Percentiles rank a stretch among this genome's conserved stretches.
phyloP scores from a whole-genome alignment of 2,329 filamentous ascomycete species.

The Curvularia lunata region DNA sequence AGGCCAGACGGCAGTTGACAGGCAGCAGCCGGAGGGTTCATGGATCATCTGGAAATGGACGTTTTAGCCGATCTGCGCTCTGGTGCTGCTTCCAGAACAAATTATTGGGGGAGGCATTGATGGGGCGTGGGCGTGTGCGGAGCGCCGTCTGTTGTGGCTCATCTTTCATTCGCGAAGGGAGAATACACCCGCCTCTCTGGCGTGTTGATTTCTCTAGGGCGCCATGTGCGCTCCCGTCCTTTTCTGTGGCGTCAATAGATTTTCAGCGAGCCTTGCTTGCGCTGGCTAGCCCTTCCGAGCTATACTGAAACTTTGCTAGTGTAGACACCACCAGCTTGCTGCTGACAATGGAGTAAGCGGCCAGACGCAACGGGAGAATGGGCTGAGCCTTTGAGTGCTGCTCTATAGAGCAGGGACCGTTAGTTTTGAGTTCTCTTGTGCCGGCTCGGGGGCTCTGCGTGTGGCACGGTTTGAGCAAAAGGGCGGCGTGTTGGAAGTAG shows the following conservation, averaged over 20 bases:
- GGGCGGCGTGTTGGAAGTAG: not conserved
- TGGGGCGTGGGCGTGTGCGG: not conserved
- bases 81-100: not conserved
- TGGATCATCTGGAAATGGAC: not conserved
- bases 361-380: not conserved
- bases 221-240: slow-evolving; percentile 17
- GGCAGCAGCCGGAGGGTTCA: not conserved
- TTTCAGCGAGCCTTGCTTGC: not conserved
- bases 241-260: slow-evolving; percentile 2
- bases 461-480: not conserved
- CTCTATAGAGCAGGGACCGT: not conserved
- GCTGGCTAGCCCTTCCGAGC: not conserved
- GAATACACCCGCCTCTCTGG: slow-evolving; percentile 6
- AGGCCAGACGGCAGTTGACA: not conserved
- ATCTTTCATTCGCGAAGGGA: slow-evolving; percentile 12
- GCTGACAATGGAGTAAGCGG: not conserved
- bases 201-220: slow-evolving; percentile 14
- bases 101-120: not conserved
- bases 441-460: not conserved
- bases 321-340: not conserved
- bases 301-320: not conserved
- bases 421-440: not conserved
- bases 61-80: not conserved
- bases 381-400: not conserved
- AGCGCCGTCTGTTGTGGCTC: slow-evolving; percentile 1